phyloP scores from a whole-genome alignment of 2,329 filamentous ascomycete species.

The Ploettnerulaceae sp. region DNA sequence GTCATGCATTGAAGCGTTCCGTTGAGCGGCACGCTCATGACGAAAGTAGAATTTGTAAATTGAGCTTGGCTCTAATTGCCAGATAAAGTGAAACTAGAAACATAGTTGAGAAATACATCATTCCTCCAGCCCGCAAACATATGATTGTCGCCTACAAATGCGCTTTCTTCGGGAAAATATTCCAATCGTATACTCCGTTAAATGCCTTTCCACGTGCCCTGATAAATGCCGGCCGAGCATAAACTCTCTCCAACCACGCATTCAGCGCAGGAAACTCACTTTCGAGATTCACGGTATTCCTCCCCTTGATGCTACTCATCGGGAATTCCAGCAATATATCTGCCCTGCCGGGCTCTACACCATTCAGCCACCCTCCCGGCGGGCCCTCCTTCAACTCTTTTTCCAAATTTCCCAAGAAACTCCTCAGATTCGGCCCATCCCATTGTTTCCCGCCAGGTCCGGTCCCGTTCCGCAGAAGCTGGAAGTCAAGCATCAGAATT shows the following conservation, averaged over 20 bases:
- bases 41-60: no score
- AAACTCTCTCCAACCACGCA: slow-evolving; percentile 32
- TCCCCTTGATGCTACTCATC: slow-evolving; percentile 30
- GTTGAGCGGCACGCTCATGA: no score
- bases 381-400: slow-evolving; percentile 22
- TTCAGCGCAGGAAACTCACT: slow-evolving; percentile 32
- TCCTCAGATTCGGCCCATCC: slow-evolving; percentile 17
- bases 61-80: no score
- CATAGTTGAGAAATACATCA: no score
- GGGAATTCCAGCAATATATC: slow-evolving; percentile 34
- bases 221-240: slow-evolving; percentile 29
- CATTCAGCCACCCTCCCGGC: slow-evolving; percentile 26
- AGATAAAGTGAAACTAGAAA: no score
- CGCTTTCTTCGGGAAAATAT: slow-evolving; percentile 14
- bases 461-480: slow-evolving; percentile 11
- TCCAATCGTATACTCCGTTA: slow-evolving; percentile 30
- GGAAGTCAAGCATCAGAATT: slow-evolving; percentile 27
- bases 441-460: slow-evolving; percentile 4
- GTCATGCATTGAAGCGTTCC: no score
- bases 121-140: no score
- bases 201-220: slow-evolving; percentile 28
- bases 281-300: slow-evolving; percentile 29
- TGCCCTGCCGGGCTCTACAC: slow-evolving; percentile 29
- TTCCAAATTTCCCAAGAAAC: slow-evolving; percentile 18
- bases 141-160: no score